Conservation (phyloP, 2,329 filamentous ascomycete genomes). For the Fusarium brachygibbosum region DNA sequence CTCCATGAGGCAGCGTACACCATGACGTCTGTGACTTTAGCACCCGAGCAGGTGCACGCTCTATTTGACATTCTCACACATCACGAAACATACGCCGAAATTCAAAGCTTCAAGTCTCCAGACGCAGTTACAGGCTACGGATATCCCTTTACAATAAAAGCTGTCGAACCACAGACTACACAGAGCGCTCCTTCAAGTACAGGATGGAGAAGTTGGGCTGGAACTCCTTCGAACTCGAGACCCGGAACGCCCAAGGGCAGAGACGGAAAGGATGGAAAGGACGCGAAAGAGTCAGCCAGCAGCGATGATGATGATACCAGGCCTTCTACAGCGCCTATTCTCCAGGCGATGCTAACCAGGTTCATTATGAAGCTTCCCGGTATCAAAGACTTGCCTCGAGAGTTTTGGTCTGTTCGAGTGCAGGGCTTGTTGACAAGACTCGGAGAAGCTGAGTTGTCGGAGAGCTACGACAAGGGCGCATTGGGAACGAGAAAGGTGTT, state of each 20-base stretch:
- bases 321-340: slow-evolving; percentile 70
- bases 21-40: slow-evolving; percentile 49
- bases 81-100: slow-evolving; percentile 74
- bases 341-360: slow-evolving; percentile 76
- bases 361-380: slow-evolving; percentile 77
- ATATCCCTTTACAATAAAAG: slow-evolving; percentile 69
- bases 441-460: slow-evolving; percentile 77
- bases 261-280: slow-evolving; percentile 20
- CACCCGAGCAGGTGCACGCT: slow-evolving; percentile 62
- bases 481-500: slow-evolving; percentile 81
- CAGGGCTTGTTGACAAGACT: slow-evolving; percentile 72
- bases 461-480: slow-evolving; percentile 84
- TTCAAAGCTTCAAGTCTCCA: slow-evolving; percentile 77
- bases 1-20: slow-evolving; percentile 32
- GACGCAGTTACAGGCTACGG: slow-evolving; percentile 76
- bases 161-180: slow-evolving; percentile 28
- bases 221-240: slow-evolving; percentile 45
- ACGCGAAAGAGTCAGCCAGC: slow-evolving; percentile 8
- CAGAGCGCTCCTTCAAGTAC: slow-evolving; percentile 26
- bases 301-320: slow-evolving; percentile 42
- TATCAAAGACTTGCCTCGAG: slow-evolving; percentile 70
- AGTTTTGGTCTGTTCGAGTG: slow-evolving; percentile 75
- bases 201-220: slow-evolving; percentile 39
- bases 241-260: slow-evolving; percentile 48
- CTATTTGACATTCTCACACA: slow-evolving; percentile 73